Percentiles rank a stretch among this genome's conserved stretches.
Conservation (phyloP, 2,329 filamentous ascomycete genomes). For the Botryotinia convoluta region DNA sequence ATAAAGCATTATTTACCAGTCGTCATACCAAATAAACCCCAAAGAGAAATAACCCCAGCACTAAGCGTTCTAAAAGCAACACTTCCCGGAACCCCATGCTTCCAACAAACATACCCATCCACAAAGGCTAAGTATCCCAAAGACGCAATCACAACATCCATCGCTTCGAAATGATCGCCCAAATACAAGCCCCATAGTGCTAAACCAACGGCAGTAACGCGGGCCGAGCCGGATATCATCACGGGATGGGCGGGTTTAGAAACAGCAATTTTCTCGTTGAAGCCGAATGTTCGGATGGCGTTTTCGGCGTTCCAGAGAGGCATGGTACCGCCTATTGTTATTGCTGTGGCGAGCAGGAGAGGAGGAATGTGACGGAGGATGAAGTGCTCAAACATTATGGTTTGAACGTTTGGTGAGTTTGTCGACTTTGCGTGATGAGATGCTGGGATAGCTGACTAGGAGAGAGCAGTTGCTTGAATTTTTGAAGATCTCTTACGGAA, state of each 20-base stretch:
- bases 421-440: not conserved
- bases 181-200: not conserved
- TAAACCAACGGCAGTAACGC: not conserved
- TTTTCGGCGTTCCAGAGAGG: not conserved
- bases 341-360: not conserved
- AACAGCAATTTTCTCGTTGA: not conserved
- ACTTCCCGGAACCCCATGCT: not conserved
- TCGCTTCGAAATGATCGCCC: not conserved
- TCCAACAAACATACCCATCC: not conserved
- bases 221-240: not conserved
- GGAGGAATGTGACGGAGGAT: not conserved
- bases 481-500: not conserved
- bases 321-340: not conserved
- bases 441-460: not conserved
- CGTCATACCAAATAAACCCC: not conserved
- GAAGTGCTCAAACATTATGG: not conserved
- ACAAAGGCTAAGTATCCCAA: not conserved
- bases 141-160: not conserved
- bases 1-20: not conserved
- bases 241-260: not conserved
- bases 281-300: not conserved
- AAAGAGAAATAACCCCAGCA: not conserved
- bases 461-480: not conserved
- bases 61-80: not conserved
- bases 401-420: not conserved